Evolutionary conservation across 2,329 filamentous ascomycete species (phyloP).

Genomic region (Trichophyton rubrum): DNA sequence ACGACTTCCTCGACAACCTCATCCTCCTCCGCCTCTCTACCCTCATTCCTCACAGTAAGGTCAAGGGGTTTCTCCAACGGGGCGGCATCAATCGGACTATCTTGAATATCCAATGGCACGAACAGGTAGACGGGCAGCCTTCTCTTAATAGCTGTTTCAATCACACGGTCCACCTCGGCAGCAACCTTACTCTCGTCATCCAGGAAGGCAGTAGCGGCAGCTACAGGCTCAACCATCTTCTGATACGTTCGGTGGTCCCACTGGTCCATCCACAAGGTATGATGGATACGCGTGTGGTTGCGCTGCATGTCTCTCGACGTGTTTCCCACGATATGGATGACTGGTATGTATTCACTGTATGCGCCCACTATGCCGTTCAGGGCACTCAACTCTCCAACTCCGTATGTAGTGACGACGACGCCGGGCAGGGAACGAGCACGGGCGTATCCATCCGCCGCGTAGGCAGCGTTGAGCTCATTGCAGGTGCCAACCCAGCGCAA

Average conservation of each 20-base stretch:
- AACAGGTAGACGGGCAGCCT: slow-evolving; percentile 18
- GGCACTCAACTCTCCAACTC: slow-evolving; percentile 41
- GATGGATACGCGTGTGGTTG: slow-evolving; percentile 29
- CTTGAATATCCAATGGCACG: slow-evolving; percentile 16
- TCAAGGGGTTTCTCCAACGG: slow-evolving; percentile 10
- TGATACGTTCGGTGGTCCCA: slow-evolving; percentile 17
- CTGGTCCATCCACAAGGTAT: slow-evolving; percentile 20
- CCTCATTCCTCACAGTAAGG: slow-evolving; percentile 8
- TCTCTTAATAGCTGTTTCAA: slow-evolving; percentile 14
- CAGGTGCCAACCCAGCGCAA: slow-evolving; percentile 40
- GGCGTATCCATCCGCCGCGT: slow-evolving; percentile 41
- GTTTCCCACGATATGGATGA: slow-evolving; percentile 50
- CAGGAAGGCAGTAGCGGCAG: slow-evolving; percentile 15
- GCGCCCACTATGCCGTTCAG: slow-evolving; percentile 29
- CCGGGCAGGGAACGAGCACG: slow-evolving; percentile 40
- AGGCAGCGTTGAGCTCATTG: slow-evolving; percentile 44
- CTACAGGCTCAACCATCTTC: slow-evolving; percentile 15
- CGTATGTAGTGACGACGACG: slow-evolving; percentile 44
- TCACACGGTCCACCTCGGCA: slow-evolving; percentile 17
- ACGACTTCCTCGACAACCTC: slow-evolving; percentile 11
- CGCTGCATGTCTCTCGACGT: slow-evolving; percentile 38
- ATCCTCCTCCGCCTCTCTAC: slow-evolving; percentile 12
- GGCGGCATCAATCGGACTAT: slow-evolving; percentile 11
- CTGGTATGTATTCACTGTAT: slow-evolving; percentile 47
- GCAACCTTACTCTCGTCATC: slow-evolving; percentile 16